These are phyloP conservation scores for Ambrosiella xylebori DNA, from an alignment of 2,329 filamentous ascomycete genomes.

Conservation along the genomic window DNA sequence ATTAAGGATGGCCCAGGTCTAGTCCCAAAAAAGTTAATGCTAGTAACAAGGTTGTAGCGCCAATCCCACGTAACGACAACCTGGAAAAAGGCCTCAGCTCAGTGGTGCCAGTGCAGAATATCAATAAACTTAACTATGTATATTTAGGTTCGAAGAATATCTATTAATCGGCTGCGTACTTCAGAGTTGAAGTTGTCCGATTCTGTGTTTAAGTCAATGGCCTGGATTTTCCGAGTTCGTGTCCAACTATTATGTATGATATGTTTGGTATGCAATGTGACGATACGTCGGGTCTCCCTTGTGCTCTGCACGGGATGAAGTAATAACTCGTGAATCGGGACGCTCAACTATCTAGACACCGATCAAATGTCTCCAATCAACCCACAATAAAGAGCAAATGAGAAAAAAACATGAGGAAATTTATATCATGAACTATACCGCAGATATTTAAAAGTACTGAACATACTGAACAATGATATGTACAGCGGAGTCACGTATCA, in stretches of 20 bases:
- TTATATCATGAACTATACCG: not conserved
- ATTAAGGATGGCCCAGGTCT: not conserved
- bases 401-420: not conserved
- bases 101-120: slow-evolving; percentile 1
- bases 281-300: not conserved
- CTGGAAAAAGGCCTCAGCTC: not conserved
- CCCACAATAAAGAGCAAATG: not conserved
- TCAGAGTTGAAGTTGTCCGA: too few species aligned
- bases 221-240: not conserved
- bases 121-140: not conserved
- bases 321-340: not conserved
- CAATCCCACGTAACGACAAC: not conserved
- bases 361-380: not conserved
- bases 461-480: too few species aligned
- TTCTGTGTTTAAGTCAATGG: not conserved
- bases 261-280: not conserved
- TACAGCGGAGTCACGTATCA: too few species aligned
- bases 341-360: not conserved
- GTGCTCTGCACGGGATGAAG: not conserved
- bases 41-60: slow-evolving; percentile 3
- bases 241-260: not conserved
- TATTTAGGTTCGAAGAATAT: not conserved
- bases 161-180: too few species aligned
- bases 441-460: too few species aligned
- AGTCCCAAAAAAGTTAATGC: slow-evolving; percentile 1